A percentile compares a stretch with the other conserved stretches of the same genome.
These are phyloP conservation scores for Carex sylvatica DNA, from an alignment of 202 grass and related monocot genomes.

Conservation along the genomic window DNA sequence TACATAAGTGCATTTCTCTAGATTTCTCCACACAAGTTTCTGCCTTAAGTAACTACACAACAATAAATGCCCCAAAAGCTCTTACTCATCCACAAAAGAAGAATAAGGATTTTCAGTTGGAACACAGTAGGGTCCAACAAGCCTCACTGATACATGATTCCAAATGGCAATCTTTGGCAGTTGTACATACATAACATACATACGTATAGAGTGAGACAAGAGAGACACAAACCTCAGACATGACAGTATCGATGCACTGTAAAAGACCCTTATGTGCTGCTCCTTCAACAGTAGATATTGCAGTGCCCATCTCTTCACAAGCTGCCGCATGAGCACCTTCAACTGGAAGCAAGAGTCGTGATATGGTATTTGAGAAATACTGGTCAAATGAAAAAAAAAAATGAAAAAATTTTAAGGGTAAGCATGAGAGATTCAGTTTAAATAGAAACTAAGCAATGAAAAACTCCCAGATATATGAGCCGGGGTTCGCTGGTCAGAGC, in stretches of 20 bases:
- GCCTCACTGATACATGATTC: constrained; percentile 13
- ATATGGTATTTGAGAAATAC: constrained; percentile 98
- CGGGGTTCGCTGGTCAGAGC: not conserved
- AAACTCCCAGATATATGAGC: not conserved
- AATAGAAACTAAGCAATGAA: constrained; percentile 11
- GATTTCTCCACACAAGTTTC: not conserved
- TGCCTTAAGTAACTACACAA: not conserved
- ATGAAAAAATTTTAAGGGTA: not conserved
- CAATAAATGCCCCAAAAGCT: not conserved
- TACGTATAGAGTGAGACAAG: not conserved
- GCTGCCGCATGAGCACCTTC: constrained; percentile 81
- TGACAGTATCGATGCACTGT: constrained; percentile 95
- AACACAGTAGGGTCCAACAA: not conserved
- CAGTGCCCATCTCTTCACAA: constrained; percentile 94
- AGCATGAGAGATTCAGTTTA: not conserved
- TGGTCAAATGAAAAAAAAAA: constrained; percentile 6
- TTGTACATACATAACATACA: not conserved
- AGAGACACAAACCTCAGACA: constrained; percentile 68
- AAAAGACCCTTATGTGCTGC: constrained; percentile 90
- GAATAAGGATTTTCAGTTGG: not conserved
- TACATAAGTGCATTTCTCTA: not conserved
- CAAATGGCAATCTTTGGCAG: not conserved
- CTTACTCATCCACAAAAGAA: not conserved
- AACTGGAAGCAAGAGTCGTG: constrained; percentile 77
- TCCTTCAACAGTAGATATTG: constrained; percentile 85